Percentiles rank a stretch among this genome's conserved stretches.
Evolutionary conservation across 768 basidiomycete genomes (phyloP).

Genomic region (Agaricus blazei): DNA sequence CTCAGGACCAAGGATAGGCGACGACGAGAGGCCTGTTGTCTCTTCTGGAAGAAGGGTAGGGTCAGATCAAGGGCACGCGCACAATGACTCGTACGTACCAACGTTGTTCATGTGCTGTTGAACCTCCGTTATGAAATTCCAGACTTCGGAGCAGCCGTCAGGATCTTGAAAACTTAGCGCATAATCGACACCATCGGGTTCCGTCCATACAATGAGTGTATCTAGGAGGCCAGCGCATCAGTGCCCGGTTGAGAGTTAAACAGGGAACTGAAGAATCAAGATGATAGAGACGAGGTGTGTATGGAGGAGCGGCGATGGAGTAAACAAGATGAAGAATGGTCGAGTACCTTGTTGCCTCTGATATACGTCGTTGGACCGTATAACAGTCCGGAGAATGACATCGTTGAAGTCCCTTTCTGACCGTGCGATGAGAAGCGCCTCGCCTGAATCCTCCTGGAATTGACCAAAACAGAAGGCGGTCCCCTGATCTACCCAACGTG

Average conservation of each 20-base stretch:
- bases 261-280: constrained; percentile 8
- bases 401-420: constrained; percentile 69
- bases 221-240: constrained; percentile 41
- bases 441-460: constrained; percentile 69
- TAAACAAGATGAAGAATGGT: background rate
- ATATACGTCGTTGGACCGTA: constrained; percentile 80
- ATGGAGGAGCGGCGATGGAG: background rate
- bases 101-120: constrained; percentile 73
- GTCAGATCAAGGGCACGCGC: background rate
- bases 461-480: constrained; percentile 96
- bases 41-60: constrained; percentile 24
- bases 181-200: constrained; percentile 90
- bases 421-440: constrained; percentile 80
- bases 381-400: constrained; percentile 74
- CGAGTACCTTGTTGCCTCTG: constrained; percentile 78
- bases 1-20: constrained; percentile 56
- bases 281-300: background rate
- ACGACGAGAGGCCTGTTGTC: constrained; percentile 43
- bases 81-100: constrained; percentile 36
- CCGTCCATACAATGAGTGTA: constrained; percentile 98
- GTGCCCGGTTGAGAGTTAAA: constrained; percentile 6
- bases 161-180: constrained; percentile 96
- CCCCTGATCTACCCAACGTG: constrained; percentile 93
- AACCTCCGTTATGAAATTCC: constrained; percentile 94
- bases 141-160: constrained; percentile 93